Evolutionary conservation across 129 eudicot genomes (phyloP).

Genomic region (Centrapalus pauciflorus): DNA sequence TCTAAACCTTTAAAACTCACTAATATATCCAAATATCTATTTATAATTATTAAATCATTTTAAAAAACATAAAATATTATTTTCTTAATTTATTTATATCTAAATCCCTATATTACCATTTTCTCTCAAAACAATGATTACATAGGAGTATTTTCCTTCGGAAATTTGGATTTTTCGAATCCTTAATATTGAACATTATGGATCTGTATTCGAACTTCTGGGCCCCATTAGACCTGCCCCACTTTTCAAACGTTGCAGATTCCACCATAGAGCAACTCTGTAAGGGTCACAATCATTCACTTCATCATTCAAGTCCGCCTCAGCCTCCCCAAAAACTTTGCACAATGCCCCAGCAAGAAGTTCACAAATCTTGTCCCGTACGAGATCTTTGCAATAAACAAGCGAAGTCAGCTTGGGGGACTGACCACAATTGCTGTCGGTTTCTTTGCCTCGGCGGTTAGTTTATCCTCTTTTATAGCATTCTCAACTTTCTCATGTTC

Average conservation of each 20-base stretch:
- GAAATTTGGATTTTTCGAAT: conserved; percentile 57
- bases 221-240: too few relatives aligned
- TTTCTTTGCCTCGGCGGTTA: neutral
- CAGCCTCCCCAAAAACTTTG: conserved; percentile 42
- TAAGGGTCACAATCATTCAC: conserved; percentile 46
- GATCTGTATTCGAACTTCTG: too few relatives aligned
- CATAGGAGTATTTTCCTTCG: conserved; percentile 51
- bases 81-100: too few relatives aligned
- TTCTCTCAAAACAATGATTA: too few relatives aligned
- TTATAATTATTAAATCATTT: too few relatives aligned
- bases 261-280: conserved; percentile 52
- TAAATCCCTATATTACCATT: too few relatives aligned
- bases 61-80: too few relatives aligned
- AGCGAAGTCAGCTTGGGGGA: conserved; percentile 49
- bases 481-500: conserved; percentile 24
- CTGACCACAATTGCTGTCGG: neutral
- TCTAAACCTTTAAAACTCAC: too few relatives aligned
- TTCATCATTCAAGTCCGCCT: conserved; percentile 30
- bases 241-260: conserved; percentile 58
- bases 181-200: too few relatives aligned
- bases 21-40: too few relatives aligned
- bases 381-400: conserved; percentile 34
- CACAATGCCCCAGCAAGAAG: conserved; percentile 46
- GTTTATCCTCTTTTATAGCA: conserved; percentile 21
- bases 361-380: conserved; percentile 51